Evolutionary conservation across 371 early-diverging fungal genomes (phyloP).

Genomic region (Umbelopsis sp.): DNA sequence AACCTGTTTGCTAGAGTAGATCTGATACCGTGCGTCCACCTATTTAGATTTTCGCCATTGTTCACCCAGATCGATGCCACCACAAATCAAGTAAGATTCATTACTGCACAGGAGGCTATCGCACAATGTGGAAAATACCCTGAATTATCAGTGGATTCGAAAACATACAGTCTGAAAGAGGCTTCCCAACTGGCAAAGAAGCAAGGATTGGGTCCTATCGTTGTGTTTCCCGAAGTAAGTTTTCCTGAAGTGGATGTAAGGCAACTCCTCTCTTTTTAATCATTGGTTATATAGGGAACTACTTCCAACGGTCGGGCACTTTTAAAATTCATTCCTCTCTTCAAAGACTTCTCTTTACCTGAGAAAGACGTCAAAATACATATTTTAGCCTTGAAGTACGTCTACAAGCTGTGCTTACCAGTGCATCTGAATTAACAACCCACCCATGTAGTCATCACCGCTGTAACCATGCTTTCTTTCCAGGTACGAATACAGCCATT

Average conservation of each 20-base stretch:
- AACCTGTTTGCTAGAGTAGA: no score
- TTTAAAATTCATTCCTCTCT: constrained; percentile 73
- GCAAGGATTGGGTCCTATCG: constrained; percentile 66
- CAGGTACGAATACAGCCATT: constrained; percentile 71
- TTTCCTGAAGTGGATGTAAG: background rate
- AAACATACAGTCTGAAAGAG: constrained; percentile 50
- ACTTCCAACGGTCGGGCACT: constrained; percentile 89
- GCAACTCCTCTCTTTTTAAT: background rate
- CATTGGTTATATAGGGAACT: constrained; percentile 58
- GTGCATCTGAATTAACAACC: no score
- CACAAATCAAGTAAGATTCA: constrained; percentile 51
- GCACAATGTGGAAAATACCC: constrained; percentile 50
- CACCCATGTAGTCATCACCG: no score
- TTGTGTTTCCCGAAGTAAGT: constrained; percentile 80
- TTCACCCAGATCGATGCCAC: constrained; percentile 69
- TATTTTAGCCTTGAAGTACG: constrained; percentile 74
- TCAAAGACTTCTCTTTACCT: constrained; percentile 54
- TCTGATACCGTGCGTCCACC: background rate
- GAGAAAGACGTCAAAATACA: constrained; percentile 60
- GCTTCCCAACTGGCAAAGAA: constrained; percentile 53
- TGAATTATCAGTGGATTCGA: constrained; percentile 22
- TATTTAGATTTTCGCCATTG: constrained; percentile 64
- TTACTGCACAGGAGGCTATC: constrained; percentile 67
- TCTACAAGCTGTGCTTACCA: background rate
- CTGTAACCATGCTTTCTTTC: background rate